Conservation (phyloP, 768 basidiomycete species). For the Calocybe gangraenosa region DNA sequence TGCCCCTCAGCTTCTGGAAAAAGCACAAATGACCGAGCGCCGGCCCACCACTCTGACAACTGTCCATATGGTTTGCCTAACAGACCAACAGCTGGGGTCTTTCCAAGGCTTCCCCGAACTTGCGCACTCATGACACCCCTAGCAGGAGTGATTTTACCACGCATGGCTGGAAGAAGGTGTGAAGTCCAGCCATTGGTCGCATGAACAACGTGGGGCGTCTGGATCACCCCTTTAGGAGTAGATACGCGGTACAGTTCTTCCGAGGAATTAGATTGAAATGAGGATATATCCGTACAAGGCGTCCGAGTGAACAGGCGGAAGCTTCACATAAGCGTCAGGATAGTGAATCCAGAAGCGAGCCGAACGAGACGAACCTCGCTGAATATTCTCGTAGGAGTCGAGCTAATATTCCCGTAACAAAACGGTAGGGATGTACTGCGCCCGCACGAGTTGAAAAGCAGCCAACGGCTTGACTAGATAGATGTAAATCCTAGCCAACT, state of each 20-base stretch:
- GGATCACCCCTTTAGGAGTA: slow-evolving; percentile 58
- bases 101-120: slow-evolving; percentile 33
- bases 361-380: slow-evolving; percentile 33
- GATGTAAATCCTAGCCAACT: slow-evolving; percentile 40
- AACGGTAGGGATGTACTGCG: slow-evolving; percentile 66
- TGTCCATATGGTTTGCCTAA: neutral
- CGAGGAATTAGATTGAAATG: slow-evolving; percentile 17
- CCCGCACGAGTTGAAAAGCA: slow-evolving; percentile 53
- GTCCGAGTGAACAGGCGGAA: slow-evolving; percentile 58
- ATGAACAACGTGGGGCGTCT: slow-evolving; percentile 65
- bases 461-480: slow-evolving; percentile 43
- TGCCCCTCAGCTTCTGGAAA: slow-evolving; percentile 34
- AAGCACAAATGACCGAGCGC: slow-evolving; percentile 57
- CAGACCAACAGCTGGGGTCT: slow-evolving; percentile 3
- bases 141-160: slow-evolving; percentile 57
- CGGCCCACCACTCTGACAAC: slow-evolving; percentile 25
- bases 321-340: slow-evolving; percentile 27
- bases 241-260: slow-evolving; percentile 43
- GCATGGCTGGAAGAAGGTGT: slow-evolving; percentile 62
- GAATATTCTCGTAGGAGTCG: slow-evolving; percentile 49
- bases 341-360: slow-evolving; percentile 2
- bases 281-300: slow-evolving; percentile 51
- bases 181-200: slow-evolving; percentile 84
- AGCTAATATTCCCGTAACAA: slow-evolving; percentile 55
- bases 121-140: slow-evolving; percentile 66